Evolutionary conservation across 306 rosid genomes (phyloP), one percentile per base, ranked within the genome.

Genomic region (Oxytropis ochrocephala): DNA sequence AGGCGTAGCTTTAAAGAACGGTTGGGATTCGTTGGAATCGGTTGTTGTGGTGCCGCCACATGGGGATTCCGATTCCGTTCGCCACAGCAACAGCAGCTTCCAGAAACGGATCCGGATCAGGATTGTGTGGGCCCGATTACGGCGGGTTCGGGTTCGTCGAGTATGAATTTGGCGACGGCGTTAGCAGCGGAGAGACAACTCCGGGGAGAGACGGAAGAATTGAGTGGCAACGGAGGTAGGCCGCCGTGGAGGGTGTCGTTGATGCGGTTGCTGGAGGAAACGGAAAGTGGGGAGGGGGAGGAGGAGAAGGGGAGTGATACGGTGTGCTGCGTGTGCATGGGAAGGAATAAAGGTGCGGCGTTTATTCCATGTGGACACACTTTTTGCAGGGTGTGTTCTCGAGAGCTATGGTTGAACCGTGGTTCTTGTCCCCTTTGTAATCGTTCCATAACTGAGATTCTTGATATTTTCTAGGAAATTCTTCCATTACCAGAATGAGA

Each of bases 261-360:
- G 85, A 75, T 92, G 90, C 81, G 96, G 70, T 42, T 92, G 63
- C 72, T 92, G 50, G 95, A 92, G 80, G 97, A 92, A 59, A 72
- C 85, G 56, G 96, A 87, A 27, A 82, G 80, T 1, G 64, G 86
- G 21, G 19, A 24, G 27, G 59, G 10, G 78, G 69, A 9, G 39
- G 79, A 67, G 35, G 75, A 61, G 17, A 76, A 27, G 75, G 87
- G 89, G 10, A 83, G 29, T 68, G 93, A 89, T 84, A 68, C 75
- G 39, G 83, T 91, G 95, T 92, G 97, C 77, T 89, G 97, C 92
- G 96, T 92, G 89, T 89, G 97, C 83, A 89, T 92, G 96, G 88
- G 86, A 9, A 81, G 95, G 82, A 82, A 84, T 70, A 92, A 89
- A 71, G 97, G 95, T 0, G 96, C 95, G 39, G 95, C 97, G 24